These are phyloP conservation scores for Pseudonitzschia multiseries DNA, from an alignment of 108 stramenopile genomes.

Conservation along the genomic window DNA sequence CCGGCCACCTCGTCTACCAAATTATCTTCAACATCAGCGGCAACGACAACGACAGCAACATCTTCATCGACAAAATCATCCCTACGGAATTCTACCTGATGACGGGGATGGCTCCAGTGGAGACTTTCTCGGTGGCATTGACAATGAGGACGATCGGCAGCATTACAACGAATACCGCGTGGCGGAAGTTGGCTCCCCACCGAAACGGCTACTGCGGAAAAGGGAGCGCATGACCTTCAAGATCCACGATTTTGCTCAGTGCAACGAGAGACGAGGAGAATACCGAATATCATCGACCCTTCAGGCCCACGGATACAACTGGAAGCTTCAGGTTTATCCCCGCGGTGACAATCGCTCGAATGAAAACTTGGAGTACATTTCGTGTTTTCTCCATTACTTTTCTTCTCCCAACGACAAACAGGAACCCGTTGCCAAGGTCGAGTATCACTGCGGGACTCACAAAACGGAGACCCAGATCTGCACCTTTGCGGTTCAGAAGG, in stretches of 20 bases:
- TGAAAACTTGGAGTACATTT: neutral
- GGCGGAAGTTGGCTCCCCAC: neutral
- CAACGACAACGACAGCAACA: neutral
- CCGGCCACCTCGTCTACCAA: neutral
- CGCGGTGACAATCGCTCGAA: neutral
- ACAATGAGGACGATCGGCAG: neutral
- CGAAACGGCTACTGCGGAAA: conserved; percentile 6
- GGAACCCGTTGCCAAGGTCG: neutral
- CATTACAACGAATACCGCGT: conserved; percentile 8
- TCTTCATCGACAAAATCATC: neutral
- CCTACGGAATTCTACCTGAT: neutral
- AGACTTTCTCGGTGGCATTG: neutral
- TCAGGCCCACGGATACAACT: conserved; percentile 8
- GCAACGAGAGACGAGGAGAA: neutral
- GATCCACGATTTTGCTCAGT: neutral
- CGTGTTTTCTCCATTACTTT: conserved; percentile 16
- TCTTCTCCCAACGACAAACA: neutral
- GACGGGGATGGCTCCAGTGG: neutral
- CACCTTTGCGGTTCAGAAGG: neutral
- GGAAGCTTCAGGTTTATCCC: conserved; percentile 15
- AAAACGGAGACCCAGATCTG: conserved; percentile 4
- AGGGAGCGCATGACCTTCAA: conserved; percentile 10
- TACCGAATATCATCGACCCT: neutral
- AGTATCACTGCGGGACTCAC: neutral
- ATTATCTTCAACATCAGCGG: neutral